Base-by-base conservation (phyloP, 1,139 yeast genomes). In the Geotrichum carabidarum region DNA sequence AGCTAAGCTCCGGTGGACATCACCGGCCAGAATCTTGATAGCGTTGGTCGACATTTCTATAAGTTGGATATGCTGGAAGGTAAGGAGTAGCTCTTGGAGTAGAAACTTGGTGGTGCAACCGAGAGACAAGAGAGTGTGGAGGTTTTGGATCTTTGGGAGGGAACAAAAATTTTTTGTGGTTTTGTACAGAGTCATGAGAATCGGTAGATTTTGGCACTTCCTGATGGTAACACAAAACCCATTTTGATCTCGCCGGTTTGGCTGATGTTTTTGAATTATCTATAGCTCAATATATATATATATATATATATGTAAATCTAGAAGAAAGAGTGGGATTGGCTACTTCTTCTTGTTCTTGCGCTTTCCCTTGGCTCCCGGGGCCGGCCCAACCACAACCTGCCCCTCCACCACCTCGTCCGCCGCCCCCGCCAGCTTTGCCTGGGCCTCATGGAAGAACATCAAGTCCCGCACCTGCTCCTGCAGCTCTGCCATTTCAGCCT, bases 1-100 rank as follows among this genome's bases (percentile, higher is more conserved):
- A 11, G 97, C 96, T 56, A 90, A 78, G 18, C 89, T 90, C 59
- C 93, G 78, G 72, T 90, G 96, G 53, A 86, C 87, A 70, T 90
- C 95, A 60, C 95, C 87, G 36, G 96, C 93, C 60, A 90, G 77
- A 59, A 90, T 78, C 70, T 89, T 90, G 71, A 90, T 90, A 46
- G 96, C 86, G 71, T 90, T 90, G 45, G 88, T 60, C 34, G 68
- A 60, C 67, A 65, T 65, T 51, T 55, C 56, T 22, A 22, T 22
- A 22, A 22, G 27, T 5, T 22, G 27, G 3, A 22, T 22, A 5
- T 22, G 27, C 27, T 3, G 3, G 5, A 22, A 22, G 27, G 27
- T 5, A 22, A 22, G 27, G 27, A 5, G 27, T 5, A 22, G 27
- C 27, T 22, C 27, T 22, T 22, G 27, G 27, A 3, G 27, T 3